Percentiles rank a stretch among this genome's conserved stretches.
These are phyloP conservation scores for Lagenidium giganteum DNA, from an alignment of 352 stramenopile species.

Conservation along the genomic window DNA sequence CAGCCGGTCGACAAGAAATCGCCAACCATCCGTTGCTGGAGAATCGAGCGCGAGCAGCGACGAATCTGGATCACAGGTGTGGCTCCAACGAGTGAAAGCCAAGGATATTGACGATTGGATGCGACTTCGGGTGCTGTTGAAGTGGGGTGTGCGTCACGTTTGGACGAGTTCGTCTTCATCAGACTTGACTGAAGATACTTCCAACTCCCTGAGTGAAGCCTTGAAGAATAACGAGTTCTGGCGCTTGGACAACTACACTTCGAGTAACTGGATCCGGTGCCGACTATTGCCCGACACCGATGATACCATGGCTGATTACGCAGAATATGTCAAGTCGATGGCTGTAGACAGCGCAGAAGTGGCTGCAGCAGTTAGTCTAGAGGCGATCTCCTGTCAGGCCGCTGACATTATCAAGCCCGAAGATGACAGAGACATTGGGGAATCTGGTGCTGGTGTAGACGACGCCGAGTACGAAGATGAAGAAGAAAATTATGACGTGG, in stretches of 20 bases:
- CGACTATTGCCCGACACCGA: constrained; percentile 77
- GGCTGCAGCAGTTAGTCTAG: constrained; percentile 4
- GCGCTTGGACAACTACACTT: constrained; percentile 82
- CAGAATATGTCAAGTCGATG: constrained; percentile 29
- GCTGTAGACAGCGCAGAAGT: not conserved
- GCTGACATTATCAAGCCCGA: constrained; percentile 20
- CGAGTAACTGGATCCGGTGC: constrained; percentile 82
- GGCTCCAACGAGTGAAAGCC: constrained; percentile 76
- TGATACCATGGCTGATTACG: constrained; percentile 47
- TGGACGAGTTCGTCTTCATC: constrained; percentile 30
- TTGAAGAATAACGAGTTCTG: constrained; percentile 66
- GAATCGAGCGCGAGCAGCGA: not conserved
- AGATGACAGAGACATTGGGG: constrained; percentile 4
- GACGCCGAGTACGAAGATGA: constrained; percentile 33
- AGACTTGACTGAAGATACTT: not conserved
- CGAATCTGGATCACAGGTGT: constrained; percentile 30
- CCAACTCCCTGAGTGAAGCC: constrained; percentile 13
- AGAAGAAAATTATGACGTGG: constrained; percentile 32
- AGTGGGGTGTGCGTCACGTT: constrained; percentile 78
- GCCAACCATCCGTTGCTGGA: not conserved
- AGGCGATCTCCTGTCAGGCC: constrained; percentile 14
- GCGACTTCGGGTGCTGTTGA: constrained; percentile 68
- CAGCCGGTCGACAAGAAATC: constrained; percentile 49
- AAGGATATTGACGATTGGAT: constrained; percentile 87
- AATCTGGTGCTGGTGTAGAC: constrained; percentile 12